Conservation (phyloP, 108 stramenopile species). For the Nannochloropsis oceanica region DNA sequence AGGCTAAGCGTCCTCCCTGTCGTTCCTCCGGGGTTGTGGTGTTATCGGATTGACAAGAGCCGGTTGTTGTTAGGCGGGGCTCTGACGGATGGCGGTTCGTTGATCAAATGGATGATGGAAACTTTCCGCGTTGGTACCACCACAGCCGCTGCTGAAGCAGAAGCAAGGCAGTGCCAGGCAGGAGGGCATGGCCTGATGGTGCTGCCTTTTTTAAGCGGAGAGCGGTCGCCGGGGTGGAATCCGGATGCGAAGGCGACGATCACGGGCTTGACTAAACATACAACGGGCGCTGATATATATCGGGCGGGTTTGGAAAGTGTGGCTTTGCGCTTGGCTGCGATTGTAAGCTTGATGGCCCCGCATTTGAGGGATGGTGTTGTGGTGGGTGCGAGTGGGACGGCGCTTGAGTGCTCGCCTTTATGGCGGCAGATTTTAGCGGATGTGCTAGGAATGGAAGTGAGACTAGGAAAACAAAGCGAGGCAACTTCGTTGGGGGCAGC, state of each 20-base stretch:
- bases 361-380: background rate
- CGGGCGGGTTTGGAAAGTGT: constrained; percentile 13
- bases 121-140: background rate
- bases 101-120: constrained; percentile 4
- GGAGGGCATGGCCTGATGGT: constrained; percentile 4
- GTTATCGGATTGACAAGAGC: constrained; percentile 9
- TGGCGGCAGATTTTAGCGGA: constrained; percentile 18
- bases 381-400: constrained; percentile 11
- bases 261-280: constrained; percentile 3
- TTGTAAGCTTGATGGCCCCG: constrained; percentile 1
- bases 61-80: constrained; percentile 12
- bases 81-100: constrained; percentile 20
- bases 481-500: constrained; percentile 15
- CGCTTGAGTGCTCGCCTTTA: constrained; percentile 1
- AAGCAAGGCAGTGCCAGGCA: background rate
- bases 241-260: constrained; percentile 5
- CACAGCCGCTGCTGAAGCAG: background rate
- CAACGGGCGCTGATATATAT: constrained; percentile 5
- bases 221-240: constrained; percentile 11
- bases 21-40: constrained; percentile 17
- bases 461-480: background rate
- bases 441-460: background rate
- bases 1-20: background rate
- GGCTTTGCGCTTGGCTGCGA: constrained; percentile 4
- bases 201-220: constrained; percentile 13